Evolutionary conservation across 768 basidiomycete species (phyloP), one percentile per base, ranked within the genome.

Genomic region (Lepiota venenata): DNA sequence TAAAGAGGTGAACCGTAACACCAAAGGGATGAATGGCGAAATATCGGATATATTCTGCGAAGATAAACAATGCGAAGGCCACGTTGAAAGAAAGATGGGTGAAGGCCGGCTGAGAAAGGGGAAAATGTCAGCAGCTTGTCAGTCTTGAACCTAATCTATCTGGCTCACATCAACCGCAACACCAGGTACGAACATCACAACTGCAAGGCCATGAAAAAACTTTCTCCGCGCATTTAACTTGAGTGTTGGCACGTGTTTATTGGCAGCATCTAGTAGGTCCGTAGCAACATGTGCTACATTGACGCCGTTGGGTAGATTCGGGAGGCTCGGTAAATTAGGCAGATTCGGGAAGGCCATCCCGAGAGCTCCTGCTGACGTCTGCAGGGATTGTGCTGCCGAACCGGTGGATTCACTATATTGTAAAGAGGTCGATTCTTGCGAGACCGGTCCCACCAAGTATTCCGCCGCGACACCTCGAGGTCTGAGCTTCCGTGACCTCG

Each of bases 11-110:
- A 16, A 99, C 84, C 10, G 84, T 76, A 9, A 91, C 95, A 12
- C 94, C 93, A 62, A 98, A 91, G 2, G 97, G 97, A 72, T 97
- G 98, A 46, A 99, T 82, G 36, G 97, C 97, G 70, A 98, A 99
- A 71, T 98, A 99, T 55, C 97, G 91, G 59, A 98, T 83, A 74
- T 98, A 98, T 73, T 99, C 97, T 54, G 91, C 86, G 67, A 99
- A 98, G 20, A 86, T 91, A 74, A 99, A 98, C 59, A 93, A 69
- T 8, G 97, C 87, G 69, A 99, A 98, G 1, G 96, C 96, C 16
- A 84, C 87, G 62, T 91, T 95, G 74, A 99, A 97, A 8, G 94
- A 85, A 41, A 98, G 74, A 68, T 98, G 95, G 29, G 91, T 87
- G 71, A 99, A 99, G 2, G 96, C 95, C 20, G 97, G 95, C 95